phyloP scores from a whole-genome alignment of 1,284 basidiomycete genomes.

The Earliella scabrosa region DNA sequence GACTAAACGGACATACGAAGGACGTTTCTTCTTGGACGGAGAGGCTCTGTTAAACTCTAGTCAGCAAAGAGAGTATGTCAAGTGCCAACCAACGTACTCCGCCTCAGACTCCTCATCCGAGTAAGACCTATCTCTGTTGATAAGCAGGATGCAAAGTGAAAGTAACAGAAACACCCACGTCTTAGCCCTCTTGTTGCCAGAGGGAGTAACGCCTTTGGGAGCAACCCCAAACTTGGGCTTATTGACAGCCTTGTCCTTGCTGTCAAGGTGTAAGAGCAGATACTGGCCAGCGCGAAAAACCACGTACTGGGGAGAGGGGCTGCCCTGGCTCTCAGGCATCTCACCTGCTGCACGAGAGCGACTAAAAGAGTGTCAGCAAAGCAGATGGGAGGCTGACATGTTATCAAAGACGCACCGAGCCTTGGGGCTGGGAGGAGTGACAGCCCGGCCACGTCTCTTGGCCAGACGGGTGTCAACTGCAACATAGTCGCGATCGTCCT shows the following conservation, averaged over 20 bases:
- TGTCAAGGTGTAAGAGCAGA: neutral
- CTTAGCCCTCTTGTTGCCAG: neutral
- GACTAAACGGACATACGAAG: neutral
- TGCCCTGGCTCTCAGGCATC: neutral
- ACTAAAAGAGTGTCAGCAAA: too few relatives aligned
- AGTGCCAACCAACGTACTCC: neutral
- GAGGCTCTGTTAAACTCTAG: too few relatives aligned
- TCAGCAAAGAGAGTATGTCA: neutral
- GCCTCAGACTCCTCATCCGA: neutral
- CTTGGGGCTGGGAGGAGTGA: neutral
- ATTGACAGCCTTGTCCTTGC: neutral
- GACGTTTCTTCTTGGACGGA: neutral
- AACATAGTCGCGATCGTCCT: neutral
- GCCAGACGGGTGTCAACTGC: neutral
- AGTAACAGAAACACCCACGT: neutral
- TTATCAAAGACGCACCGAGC: neutral
- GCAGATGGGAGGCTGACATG: neutral
- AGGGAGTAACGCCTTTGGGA: too few relatives aligned
- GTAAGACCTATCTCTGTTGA: neutral
- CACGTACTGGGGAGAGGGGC: neutral
- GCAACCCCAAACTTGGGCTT: neutral
- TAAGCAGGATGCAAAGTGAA: neutral
- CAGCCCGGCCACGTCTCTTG: neutral
- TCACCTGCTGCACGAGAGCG: neutral
- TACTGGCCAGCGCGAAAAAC: neutral